Evolutionary conservation across 768 basidiomycete genomes (phyloP), one percentile per base, ranked within the genome.

Genomic region (Kwoniella heveanensis): DNA sequence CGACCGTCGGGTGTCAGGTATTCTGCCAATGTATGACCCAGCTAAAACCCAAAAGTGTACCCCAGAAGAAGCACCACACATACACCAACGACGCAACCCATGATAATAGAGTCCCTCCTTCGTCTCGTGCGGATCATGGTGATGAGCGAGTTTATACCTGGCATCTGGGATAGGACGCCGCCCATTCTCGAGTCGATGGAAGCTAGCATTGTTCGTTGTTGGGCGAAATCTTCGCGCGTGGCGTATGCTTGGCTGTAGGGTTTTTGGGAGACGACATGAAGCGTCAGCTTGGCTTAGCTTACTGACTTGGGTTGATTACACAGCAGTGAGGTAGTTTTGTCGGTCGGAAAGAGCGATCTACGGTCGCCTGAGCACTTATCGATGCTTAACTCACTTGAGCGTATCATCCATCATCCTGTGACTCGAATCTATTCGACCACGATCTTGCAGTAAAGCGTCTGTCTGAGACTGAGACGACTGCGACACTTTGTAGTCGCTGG

Each of bases 381-480:
- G 32, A 36, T 36, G 32, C 8, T 3, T 17, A 8, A 79, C 90
- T 62, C 74, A 95, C 93, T 89, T 86, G 25, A 99, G 83, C 32
- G 94, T 84, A 46, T 90, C 89, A 75, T 98, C 95, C 21, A 91
- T 90, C 94, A 98, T 97, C 61, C 86, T 83, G 81, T 98, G 94
- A 24, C 90, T 92, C 68, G 87, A 90, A 81, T 97, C 95, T 64
- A 98, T 95, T 65, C 87, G 85, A 2, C 88, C 86, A 49, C 96
- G 85, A 81, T 99, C 96, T 24, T 88, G 87, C 26, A 99, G 83
- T 44, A 99, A 81, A 6, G 90, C 86, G 69, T 98, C 96, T 1
- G 90, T 87, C 85, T 19, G 90, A 19, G 70, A 68, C 6, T 91
- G 90, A 2, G 77, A 77, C 1, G 80, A 75, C 4, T 44, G 39